Percentiles rank a stretch among this genome's conserved stretches.
Evolutionary conservation across 2,329 filamentous ascomycete genomes (phyloP).

Genomic region (Orbilia blumenaviensis): DNA sequence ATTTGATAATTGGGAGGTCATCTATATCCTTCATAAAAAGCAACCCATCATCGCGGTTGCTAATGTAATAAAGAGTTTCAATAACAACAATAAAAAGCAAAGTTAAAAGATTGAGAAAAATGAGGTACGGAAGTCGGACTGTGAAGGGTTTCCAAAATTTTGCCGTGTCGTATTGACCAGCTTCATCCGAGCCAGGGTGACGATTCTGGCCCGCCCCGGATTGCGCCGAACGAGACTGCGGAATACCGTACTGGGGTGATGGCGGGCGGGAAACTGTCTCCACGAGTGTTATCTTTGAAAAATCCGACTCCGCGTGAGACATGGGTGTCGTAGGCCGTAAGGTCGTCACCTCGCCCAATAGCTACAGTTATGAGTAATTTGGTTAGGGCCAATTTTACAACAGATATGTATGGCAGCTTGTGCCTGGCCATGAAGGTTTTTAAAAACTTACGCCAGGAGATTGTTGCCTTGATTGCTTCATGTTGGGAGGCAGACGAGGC

Average conservation of each 20-base stretch:
- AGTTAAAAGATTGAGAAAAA: conserved; percentile 67
- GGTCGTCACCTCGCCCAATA: conserved; percentile 12
- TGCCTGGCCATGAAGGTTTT: too few relatives aligned
- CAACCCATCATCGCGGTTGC: not conserved
- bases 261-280: conserved; percentile 27
- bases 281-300: conserved; percentile 21
- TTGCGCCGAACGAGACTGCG: conserved; percentile 21
- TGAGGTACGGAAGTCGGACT: conserved; percentile 72
- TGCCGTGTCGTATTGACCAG: conserved; percentile 17
- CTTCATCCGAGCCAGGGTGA: conserved; percentile 9
- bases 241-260: conserved; percentile 28
- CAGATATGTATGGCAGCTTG: not conserved
- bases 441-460: conserved; percentile 40
- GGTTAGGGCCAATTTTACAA: not conserved
- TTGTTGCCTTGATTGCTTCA: conserved; percentile 28
- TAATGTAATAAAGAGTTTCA: conserved; percentile 68
- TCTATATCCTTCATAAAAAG: conserved; percentile 30
- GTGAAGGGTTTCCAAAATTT: conserved; percentile 70
- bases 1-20: not conserved
- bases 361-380: conserved; percentile 2
- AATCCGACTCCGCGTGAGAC: conserved; percentile 29
- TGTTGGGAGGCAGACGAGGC: conserved; percentile 27
- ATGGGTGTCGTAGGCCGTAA: conserved; percentile 32
- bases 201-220: conserved; percentile 9
- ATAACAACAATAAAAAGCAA: conserved; percentile 66